phyloP scores from a whole-genome alignment of 2,329 filamentous ascomycete genomes.

The Nothomitra cinnamomea region DNA sequence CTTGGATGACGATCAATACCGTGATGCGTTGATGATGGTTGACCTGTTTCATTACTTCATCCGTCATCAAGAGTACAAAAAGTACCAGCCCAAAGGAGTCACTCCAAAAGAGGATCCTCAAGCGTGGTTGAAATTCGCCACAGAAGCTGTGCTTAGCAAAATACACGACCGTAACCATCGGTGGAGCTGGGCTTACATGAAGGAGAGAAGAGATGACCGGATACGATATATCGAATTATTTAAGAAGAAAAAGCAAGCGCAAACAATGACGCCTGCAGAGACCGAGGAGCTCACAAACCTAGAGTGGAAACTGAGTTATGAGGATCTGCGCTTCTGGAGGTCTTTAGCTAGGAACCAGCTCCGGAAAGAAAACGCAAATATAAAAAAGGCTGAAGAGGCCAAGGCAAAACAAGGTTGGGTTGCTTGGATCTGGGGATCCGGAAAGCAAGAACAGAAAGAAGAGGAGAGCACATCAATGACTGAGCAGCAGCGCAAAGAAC shows the following conservation, averaged over 20 bases:
- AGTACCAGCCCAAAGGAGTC: conserved; percentile 65
- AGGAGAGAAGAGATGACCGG: conserved; percentile 79
- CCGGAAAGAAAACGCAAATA: conserved; percentile 81
- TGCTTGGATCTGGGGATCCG: conserved; percentile 79
- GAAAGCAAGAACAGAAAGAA: conserved; percentile 42
- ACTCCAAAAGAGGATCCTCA: conserved; percentile 75
- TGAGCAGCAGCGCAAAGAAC: conserved; percentile 86
- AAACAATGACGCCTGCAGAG: conserved; percentile 50
- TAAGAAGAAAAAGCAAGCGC: conserved; percentile 72
- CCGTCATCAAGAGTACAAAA: conserved; percentile 93
- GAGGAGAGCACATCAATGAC: conserved; percentile 70
- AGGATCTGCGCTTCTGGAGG: conserved; percentile 93
- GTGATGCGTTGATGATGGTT: conserved; percentile 93
- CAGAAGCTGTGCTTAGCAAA: conserved; percentile 72
- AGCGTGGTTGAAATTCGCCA: conserved; percentile 87
- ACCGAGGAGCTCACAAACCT: conserved; percentile 54
- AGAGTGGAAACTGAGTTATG: conserved; percentile 79
- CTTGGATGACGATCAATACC: conserved; percentile 94
- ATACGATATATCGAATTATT: conserved; percentile 82
- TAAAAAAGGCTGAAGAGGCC: conserved; percentile 46
- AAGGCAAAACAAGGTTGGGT: conserved; percentile 72
- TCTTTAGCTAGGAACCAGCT: conserved; percentile 87
- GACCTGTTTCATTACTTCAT: conserved; percentile 98
- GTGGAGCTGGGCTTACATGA: conserved; percentile 95
- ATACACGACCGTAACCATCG: conserved; percentile 86